Evolutionary conservation across 2,329 filamentous ascomycete species (phyloP).

Genomic region (Niveomyces coronatus): DNA sequence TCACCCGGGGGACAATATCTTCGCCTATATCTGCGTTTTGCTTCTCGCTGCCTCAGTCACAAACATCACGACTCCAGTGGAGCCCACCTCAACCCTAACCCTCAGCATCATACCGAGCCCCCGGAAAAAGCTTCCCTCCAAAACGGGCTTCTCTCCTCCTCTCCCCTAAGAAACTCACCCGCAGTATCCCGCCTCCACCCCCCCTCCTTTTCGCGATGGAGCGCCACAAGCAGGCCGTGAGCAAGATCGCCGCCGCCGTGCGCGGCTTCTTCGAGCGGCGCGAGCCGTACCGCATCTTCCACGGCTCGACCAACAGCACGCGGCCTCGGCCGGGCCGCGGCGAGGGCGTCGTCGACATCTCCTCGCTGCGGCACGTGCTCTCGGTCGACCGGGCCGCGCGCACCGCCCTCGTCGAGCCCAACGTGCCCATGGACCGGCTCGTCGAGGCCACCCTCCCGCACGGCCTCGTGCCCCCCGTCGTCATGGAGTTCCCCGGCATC

Average conservation of each 20-base stretch:
- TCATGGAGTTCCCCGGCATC: constrained; percentile 70
- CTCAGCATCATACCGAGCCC: no score
- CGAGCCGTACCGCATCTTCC: constrained; percentile 61
- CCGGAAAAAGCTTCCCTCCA: no score
- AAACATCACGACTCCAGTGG: no score
- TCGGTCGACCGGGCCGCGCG: constrained; percentile 43
- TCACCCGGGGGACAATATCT: no score
- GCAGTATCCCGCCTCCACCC: not conserved
- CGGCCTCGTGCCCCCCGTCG: constrained; percentile 58
- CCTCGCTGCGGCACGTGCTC: constrained; percentile 52
- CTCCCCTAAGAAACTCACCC: not conserved
- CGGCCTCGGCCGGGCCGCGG: constrained; percentile 31
- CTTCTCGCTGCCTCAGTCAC: no score
- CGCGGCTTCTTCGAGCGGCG: constrained; percentile 36
- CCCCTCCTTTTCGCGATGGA: constrained; percentile 29
- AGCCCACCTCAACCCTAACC: no score
- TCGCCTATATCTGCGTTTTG: no score
- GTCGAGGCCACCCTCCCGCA: constrained; percentile 55
- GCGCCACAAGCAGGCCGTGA: constrained; percentile 37
- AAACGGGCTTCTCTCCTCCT: no score
- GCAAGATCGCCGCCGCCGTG: constrained; percentile 36
- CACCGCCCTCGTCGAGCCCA: constrained; percentile 62
- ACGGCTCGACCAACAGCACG: constrained; percentile 70
- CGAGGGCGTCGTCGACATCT: constrained; percentile 48
- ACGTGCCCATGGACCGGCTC: constrained; percentile 64